phyloP scores from a whole-genome alignment of 495 filamentous ascomycete genomes.

The Chaetomium cochliodes region DNA sequence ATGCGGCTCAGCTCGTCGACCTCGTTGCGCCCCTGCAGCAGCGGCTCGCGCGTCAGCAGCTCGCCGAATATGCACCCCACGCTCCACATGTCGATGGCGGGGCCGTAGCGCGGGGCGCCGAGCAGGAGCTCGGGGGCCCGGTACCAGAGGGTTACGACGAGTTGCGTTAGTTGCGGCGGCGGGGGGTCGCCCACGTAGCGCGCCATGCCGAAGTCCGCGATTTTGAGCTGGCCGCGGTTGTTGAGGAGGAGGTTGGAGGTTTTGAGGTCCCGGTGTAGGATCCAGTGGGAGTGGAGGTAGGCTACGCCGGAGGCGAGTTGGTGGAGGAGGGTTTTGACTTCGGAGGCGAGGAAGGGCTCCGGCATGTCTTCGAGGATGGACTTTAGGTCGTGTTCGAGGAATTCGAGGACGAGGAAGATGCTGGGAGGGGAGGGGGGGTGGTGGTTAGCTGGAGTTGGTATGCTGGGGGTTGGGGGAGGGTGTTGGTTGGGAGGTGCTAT shows the following conservation, averaged over 20 bases:
- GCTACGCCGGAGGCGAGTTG: slow-evolving; percentile 80
- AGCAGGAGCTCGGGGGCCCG: slow-evolving; percentile 87
- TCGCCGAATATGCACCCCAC: slow-evolving; percentile 96
- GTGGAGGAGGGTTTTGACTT: slow-evolving; percentile 83
- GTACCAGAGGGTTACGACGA: slow-evolving; percentile 98
- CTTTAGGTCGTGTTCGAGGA: slow-evolving; percentile 97
- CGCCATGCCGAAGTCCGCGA: slow-evolving; percentile 98
- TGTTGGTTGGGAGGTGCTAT: slow-evolving; percentile 31
- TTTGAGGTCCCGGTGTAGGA: slow-evolving; percentile 95
- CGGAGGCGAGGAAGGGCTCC: slow-evolving; percentile 89
- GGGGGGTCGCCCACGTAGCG: slow-evolving; percentile 79
- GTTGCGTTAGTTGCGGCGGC: slow-evolving; percentile 73
- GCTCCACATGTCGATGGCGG: slow-evolving; percentile 90
- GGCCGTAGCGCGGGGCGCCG: slow-evolving; percentile 72
- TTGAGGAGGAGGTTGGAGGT: slow-evolving; percentile 93
- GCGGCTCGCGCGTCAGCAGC: slow-evolving; percentile 75
- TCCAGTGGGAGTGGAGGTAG: slow-evolving; percentile 88
- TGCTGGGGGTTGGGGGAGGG: too few species aligned
- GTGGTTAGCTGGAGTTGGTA: too few species aligned
- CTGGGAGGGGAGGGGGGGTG: slow-evolving; percentile 39
- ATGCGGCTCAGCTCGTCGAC: slow-evolving; percentile 77
- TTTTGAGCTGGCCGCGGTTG: slow-evolving; percentile 92
- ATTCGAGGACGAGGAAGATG: slow-evolving; percentile 96
- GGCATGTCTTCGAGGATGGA: slow-evolving; percentile 89
- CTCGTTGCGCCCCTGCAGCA: slow-evolving; percentile 91